Evolutionary conservation across 2,329 filamentous ascomycete species (phyloP), one percentile per base, ranked within the genome.

Genomic region (Fusarium proliferatum): DNA sequence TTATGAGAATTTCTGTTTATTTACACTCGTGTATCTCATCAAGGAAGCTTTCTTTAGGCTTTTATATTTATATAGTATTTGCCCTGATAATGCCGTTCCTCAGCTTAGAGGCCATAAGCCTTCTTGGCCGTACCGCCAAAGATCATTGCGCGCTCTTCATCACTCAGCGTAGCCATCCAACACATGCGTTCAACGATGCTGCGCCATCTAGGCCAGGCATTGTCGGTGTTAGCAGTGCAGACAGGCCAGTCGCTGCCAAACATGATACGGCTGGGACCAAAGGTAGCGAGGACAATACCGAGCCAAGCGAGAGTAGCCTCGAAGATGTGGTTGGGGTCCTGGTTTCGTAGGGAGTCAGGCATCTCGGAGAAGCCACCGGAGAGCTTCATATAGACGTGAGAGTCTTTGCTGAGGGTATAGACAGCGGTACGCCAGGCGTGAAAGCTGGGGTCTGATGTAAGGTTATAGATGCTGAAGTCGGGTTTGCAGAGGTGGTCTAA

Each of bases 231-330:
- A 33, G 94, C 84, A 71, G 94, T 95, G 83, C 94, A 97, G 2
- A 98, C 92, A 5, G 96, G 95, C 96, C 96, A 98, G 82, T 98
- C 95, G 73, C 93, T 95, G 30, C 92, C 95, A 82, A 96, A 98
- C 92, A 98, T 95, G 79, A 96, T 88, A 72, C 94, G 88, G 28
- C 85, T 80, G 1, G 92, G 84, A 3, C 93, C 91, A 78, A 97
- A 98, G 3, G 88, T 88, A 34, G 90, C 88, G 59, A 97, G 88
- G 2, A 95, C 84, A 59, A 92, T 89, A 68, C 91, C 88, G 5
- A 94, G 88, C 92, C 94, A 97, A 30, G 92, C 91, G 66, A 88
- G 86, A 26, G 93, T 86, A 45, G 87, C 87, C 69, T 88, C 84
- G 73, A 94, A 90, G 64, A 94, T 88, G 41, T 89, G 86, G 64